phyloP scores from a whole-genome alignment of 345 rosid species.

The Aquilaria malaccensis region DNA sequence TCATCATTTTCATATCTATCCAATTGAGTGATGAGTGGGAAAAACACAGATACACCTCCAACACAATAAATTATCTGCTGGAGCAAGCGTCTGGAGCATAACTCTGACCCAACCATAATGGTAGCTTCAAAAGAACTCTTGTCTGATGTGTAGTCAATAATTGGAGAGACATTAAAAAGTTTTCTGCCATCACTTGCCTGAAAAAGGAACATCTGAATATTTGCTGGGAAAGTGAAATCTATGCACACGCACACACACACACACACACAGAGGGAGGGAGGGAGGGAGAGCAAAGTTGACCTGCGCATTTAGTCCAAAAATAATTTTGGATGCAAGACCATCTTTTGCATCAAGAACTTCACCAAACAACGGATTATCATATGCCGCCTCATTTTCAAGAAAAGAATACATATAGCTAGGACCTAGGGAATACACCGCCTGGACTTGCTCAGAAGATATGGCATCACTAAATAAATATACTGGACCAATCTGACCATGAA shows the following conservation, averaged over 20 bases:
- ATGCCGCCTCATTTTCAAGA: slow-evolving; percentile 67
- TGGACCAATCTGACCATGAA: slow-evolving; percentile 95
- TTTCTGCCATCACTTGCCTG: slow-evolving; percentile 91
- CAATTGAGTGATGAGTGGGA: slow-evolving; percentile 80
- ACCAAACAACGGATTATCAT: slow-evolving; percentile 55
- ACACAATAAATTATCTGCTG: slow-evolving; percentile 93
- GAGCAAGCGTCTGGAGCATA: slow-evolving; percentile 89
- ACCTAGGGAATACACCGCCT: slow-evolving; percentile 70
- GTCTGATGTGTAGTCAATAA: slow-evolving; percentile 51
- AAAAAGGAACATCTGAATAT: slow-evolving; percentile 23
- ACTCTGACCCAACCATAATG: slow-evolving; percentile 68
- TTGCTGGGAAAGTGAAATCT: slow-evolving; percentile 2
- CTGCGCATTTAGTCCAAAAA: slow-evolving; percentile 95
- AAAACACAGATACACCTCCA: slow-evolving; percentile 95
- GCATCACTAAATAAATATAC: slow-evolving; percentile 79
- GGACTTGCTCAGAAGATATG: slow-evolving; percentile 77
- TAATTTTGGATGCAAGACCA: slow-evolving; percentile 83
- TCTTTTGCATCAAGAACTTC: slow-evolving; percentile 87
- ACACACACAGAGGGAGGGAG: slow-evolving; percentile 4
- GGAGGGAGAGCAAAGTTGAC: slow-evolving; percentile 26
- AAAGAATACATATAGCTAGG: slow-evolving; percentile 97
- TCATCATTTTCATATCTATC: slow-evolving; percentile 71
- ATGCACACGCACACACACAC: background rate
- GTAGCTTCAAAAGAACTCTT: slow-evolving; percentile 74
- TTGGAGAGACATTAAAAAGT: slow-evolving; percentile 77